Evolutionary conservation across 768 basidiomycete species (phyloP), one percentile per base, ranked within the genome.

Genomic region (Podaxis sp.): DNA sequence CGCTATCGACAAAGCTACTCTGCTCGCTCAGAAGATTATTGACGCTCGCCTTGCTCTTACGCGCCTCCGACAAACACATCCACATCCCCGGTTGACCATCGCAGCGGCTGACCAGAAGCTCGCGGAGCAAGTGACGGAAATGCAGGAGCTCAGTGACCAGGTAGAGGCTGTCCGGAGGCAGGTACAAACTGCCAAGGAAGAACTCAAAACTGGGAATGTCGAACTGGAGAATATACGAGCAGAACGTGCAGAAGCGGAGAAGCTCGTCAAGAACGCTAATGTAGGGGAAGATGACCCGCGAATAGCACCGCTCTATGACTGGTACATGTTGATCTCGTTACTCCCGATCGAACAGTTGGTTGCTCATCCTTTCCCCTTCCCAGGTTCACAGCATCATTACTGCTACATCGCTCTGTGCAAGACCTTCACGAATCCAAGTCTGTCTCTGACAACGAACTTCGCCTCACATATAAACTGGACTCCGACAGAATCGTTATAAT

Each of bases 21-120:
- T 79, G 2, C 82, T 93, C 1, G 84, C 89, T 0, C 85, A 90
- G 61, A 83, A 91, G 71, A 93, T 96, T 67, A 83, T 93, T 63
- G 93, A 95, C 70, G 86, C 93, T 38, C 88, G 91, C 38, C 83
- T 95, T 3, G 84, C 89, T 1, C 80, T 96, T 40, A 88, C 89
- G 6, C 85, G 94, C 1, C 85, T 96, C 17, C 86, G 91, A 20
- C 89, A 94, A 66, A 84, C 88, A 2, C 87, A 96, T 67, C 90
- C 92, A 0, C 84, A 87, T 20, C 89, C 94, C 50, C 85, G 94
- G 10, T 75, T 95, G 37, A 96, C 95, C 0, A 83, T 93, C 37
- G 74, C 86, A 2, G 79, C 87, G 51, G 95, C 95, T 0, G 87
- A 87, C 53, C 81, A 88, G 65, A 85, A 87, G 58, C 84, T 94